Evolutionary conservation across 306 rosid species (phyloP), one percentile per base, ranked within the genome.

Genomic region (Hylodesmum podocarpum): DNA sequence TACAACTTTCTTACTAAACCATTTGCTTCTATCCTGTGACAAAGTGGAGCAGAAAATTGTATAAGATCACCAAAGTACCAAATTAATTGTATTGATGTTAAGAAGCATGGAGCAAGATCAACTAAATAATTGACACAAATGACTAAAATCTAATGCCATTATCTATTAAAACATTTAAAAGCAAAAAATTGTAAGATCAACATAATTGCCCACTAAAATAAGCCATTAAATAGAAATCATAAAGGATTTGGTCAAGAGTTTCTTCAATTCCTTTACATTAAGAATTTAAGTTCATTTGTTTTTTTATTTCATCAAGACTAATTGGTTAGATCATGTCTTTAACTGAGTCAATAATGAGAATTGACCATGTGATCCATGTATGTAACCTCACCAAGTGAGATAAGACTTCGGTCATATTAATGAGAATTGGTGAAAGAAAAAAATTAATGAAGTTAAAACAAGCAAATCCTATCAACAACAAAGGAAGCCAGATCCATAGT

Each of bases 1-100:
- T 82, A 95, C 98, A 79, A 90, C 53, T 73, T 70, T 87, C 83
- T 74, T 86, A n/a, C n/a, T n/a, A 70, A 92, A 92, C 99, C 99
- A 89, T 78, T 75, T 91, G 76, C 90, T 84, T 83, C 73, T 87
- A 75, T 91, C 98, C 98, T 96, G 96, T 84, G 77, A 86, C 63
- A 81, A 85, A 51, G 79, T 51, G 63, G 76, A 77, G 83, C 65
- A 67, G 66, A 1, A 36, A 25, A 75, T 80, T 81, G 57, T 43
- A 80, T 92, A 59, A 89, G 91, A 80, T 69, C 78, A 41, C 63
- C 63, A n/a, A 4, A n/a, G 7, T 31, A 61, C 22, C 66, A 51
- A 27, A 27, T 61, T 58, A 36, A 55, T 71, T 16, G 24, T 65
- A 63, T 46, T 3, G 46, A 81, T 62, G 62, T 46, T 27, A 53